Evolutionary conservation across 2,329 filamentous ascomycete species (phyloP).

Genomic region (Sclerotinia sclerotiorum): DNA sequence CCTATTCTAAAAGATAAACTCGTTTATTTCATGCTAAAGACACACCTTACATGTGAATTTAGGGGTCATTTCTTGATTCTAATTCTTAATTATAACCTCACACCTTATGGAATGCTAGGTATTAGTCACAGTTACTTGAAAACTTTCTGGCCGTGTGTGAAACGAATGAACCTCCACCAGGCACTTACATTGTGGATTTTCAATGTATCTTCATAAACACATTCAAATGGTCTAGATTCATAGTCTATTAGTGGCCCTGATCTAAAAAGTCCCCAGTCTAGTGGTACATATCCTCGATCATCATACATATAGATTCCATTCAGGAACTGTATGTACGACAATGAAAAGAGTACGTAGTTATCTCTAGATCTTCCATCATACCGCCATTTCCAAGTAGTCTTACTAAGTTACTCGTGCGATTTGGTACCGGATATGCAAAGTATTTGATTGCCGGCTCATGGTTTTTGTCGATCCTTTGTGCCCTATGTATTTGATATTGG

Average conservation of each 20-base stretch:
- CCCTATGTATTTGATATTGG: neutral
- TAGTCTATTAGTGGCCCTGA: neutral
- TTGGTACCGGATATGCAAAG: neutral
- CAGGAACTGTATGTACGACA: neutral
- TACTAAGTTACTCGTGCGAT: neutral
- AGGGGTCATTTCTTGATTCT: neutral
- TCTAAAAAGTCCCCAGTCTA: neutral
- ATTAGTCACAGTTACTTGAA: neutral
- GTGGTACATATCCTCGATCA: neutral
- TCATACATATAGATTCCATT: neutral
- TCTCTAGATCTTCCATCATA: neutral
- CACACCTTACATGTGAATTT: neutral
- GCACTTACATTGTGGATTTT: neutral
- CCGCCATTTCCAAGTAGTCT: constrained; percentile 8
- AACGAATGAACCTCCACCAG: neutral
- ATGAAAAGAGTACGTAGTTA: neutral
- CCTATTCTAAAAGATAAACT: neutral
- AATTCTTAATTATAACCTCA: neutral
- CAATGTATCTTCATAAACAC: too few species aligned
- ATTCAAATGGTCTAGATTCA: neutral
- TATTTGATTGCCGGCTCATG: neutral
- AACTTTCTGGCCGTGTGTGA: neutral
- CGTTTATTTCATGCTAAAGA: neutral
- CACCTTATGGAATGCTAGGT: neutral
- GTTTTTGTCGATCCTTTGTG: neutral